Evolutionary conservation across 2,329 filamentous ascomycete genomes (phyloP), one percentile per base, ranked within the genome.

Genomic region (Talaromyces sp.): DNA sequence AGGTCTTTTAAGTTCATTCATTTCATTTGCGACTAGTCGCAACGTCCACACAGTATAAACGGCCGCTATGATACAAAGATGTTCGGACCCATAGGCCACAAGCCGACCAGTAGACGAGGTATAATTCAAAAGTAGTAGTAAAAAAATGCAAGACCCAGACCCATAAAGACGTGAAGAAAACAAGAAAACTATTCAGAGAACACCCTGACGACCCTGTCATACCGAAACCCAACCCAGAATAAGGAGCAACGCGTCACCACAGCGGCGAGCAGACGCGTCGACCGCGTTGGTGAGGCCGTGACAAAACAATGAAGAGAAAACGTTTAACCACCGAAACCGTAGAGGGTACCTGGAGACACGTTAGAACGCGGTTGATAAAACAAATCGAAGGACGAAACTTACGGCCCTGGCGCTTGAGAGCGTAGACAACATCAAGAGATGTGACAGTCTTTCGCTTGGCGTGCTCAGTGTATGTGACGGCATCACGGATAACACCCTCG

Each of bases 281-380:
- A 71, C 70, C 67, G 72, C 72, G 71, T 72, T 72, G 72, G 39
- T 72, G 74, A 72, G 73, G 73, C 68, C 68, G 67, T 71, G 72
- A 67, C 72, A 70, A 70, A 67, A 68, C 68, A 72, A 67, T 68
- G 70, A 70, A 72, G 66, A 65, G 37, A 71, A 73, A 64, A 67
- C 65, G 75, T 75, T 88, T 91, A 94, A 86, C 90, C 91, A 86
- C 91, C 91, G 86, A 93, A 93, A 84, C 91, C 90, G 85, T 93
- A 94, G 71, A 93, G 89, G 77, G 90, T 67, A 76, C 90, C 76
- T 78, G 66, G 50, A 60, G 24, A 43, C n/a, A 63, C n/a, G 64
- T 70, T 65, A 70, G 59, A 24, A 66, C 27, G 2, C 43, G 61
- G 24, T 35, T 33, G 11, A 47, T 19, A 13, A 37, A 1, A 56